Evolutionary conservation across 228 moss, liverwort and hornwort species (phyloP).

Genomic region (Sphagnum magellanicum): DNA sequence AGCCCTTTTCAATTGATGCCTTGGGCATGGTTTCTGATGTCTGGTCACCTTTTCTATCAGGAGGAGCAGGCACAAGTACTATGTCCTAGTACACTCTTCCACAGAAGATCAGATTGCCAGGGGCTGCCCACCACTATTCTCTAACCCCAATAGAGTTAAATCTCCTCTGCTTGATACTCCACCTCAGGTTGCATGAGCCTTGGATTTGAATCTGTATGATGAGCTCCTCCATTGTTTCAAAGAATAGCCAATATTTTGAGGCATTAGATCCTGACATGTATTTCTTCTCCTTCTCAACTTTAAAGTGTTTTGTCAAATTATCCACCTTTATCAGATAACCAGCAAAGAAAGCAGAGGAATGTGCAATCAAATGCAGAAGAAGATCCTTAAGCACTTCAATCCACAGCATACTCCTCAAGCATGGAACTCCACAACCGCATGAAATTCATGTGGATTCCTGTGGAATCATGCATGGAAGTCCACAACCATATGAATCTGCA

Average conservation of each 20-base stretch:
- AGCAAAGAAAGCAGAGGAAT: too few relatives aligned
- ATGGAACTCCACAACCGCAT: too few relatives aligned
- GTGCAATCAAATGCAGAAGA: too few relatives aligned
- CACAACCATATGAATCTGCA: too few relatives aligned
- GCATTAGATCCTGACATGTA: slow-evolving; percentile 10
- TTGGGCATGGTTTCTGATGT: slow-evolving; percentile 18
- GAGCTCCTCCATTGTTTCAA: slow-evolving; percentile 16
- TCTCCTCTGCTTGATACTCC: neutral
- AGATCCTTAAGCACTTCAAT: too few relatives aligned
- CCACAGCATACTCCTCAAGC: too few relatives aligned
- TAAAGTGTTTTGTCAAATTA: slow-evolving; percentile 50
- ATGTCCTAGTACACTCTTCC: slow-evolving; percentile 10
- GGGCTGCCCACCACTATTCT: slow-evolving; percentile 8
- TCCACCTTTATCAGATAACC: slow-evolving; percentile 23
- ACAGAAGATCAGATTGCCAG: slow-evolving; percentile 11
- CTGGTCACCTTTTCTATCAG: slow-evolving; percentile 13
- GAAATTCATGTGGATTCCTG: too few relatives aligned
- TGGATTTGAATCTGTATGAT: slow-evolving; percentile 11
- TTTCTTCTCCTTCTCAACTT: slow-evolving; percentile 56
- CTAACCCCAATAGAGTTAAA: slow-evolving; percentile 7
- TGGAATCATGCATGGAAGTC: too few relatives aligned
- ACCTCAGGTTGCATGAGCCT: slow-evolving; percentile 4
- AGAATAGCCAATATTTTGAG: slow-evolving; percentile 12
- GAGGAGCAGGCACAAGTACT: slow-evolving; percentile 5
- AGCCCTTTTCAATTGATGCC: slow-evolving; percentile 8